Evolutionary conservation across 2,329 filamentous ascomycete species (phyloP).

Genomic region (Leptographium procerum): DNA sequence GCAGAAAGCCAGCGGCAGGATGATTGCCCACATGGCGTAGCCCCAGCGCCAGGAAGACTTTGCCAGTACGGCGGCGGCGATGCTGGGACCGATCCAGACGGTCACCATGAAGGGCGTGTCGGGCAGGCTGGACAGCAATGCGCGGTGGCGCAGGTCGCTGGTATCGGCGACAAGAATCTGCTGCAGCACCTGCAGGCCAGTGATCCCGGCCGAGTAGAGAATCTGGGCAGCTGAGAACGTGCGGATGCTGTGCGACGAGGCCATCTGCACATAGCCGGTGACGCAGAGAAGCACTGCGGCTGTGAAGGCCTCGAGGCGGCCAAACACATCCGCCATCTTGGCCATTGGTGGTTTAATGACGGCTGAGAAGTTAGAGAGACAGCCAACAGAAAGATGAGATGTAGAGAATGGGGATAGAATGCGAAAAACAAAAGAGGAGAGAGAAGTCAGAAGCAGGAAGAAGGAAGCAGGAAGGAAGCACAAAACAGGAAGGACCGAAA

Average conservation of each 20-base stretch:
- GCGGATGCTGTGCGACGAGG: slow-evolving; percentile 40
- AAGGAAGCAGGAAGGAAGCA: background rate
- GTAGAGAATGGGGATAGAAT: background rate
- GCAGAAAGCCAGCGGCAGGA: slow-evolving; percentile 44
- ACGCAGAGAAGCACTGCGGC: slow-evolving; percentile 42
- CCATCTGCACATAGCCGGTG: slow-evolving; percentile 46
- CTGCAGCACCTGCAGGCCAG: slow-evolving; percentile 39
- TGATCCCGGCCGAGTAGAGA: slow-evolving; percentile 45
- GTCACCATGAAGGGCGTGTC: slow-evolving; percentile 49
- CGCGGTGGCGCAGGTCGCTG: slow-evolving; percentile 46
- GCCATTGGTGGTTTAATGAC: slow-evolving; percentile 51
- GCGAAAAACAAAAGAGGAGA: background rate
- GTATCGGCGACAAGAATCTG: slow-evolving; percentile 57
- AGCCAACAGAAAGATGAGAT: background rate
- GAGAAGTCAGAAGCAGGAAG: background rate
- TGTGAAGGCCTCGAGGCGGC: slow-evolving; percentile 46
- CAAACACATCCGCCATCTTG: slow-evolving; percentile 51
- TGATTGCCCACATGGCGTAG: slow-evolving; percentile 50
- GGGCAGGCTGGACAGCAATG: slow-evolving; percentile 45
- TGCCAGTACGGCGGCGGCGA: slow-evolving; percentile 35
- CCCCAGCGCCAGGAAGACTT: slow-evolving; percentile 48
- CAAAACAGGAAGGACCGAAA: background rate
- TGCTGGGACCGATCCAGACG: slow-evolving; percentile 46
- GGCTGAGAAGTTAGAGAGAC: slow-evolving; percentile 23
- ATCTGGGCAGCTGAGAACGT: slow-evolving; percentile 43